Percentiles rank a stretch among this genome's conserved stretches.
Evolutionary conservation across 805 yeast genomes (phyloP).

Genomic region (Candida ascalaphidarum): DNA sequence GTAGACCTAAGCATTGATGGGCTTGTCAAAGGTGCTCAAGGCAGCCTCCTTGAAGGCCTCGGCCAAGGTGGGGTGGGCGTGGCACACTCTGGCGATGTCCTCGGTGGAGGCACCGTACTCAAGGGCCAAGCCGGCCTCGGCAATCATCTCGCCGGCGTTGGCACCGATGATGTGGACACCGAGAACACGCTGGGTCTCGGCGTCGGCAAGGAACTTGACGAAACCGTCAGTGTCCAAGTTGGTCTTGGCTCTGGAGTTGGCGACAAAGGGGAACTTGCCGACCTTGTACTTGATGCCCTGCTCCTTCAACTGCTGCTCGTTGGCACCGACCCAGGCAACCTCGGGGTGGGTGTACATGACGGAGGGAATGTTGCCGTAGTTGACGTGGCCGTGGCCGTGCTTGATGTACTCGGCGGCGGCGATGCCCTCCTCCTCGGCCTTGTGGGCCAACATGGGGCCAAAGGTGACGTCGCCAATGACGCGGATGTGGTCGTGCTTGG

Average conservation of each 20-base stretch:
- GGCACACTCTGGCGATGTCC: constrained; percentile 95
- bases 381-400: constrained; percentile 94
- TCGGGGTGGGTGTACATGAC: constrained; percentile 99
- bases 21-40: constrained; percentile 82
- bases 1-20: constrained; percentile 82
- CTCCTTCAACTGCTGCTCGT: constrained; percentile 88
- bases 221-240: constrained; percentile 95
- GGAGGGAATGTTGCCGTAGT: constrained; percentile 95
- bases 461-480: constrained; percentile 98
- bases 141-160: constrained; percentile 99
- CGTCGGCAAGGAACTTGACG: constrained; percentile 92
- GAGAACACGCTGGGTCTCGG: constrained; percentile 91
- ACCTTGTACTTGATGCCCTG: constrained; percentile 86
- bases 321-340: constrained; percentile 98
- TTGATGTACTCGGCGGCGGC: constrained; percentile 96
- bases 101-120: constrained; percentile 99
- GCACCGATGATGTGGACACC: constrained; percentile 98
- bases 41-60: constrained; percentile 99
- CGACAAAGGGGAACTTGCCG: constrained; percentile 98
- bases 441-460: constrained; percentile 99
- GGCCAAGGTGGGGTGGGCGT: constrained; percentile 96
- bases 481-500: constrained; percentile 88
- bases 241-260: constrained; percentile 99
- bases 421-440: constrained; percentile 99
- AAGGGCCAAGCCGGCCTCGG: constrained; percentile 94